Percentiles rank a stretch among this genome's conserved stretches.
These are phyloP conservation scores for Coriaria nepalensis DNA, from an alignment of 306 rosid species.

Conservation along the genomic window DNA sequence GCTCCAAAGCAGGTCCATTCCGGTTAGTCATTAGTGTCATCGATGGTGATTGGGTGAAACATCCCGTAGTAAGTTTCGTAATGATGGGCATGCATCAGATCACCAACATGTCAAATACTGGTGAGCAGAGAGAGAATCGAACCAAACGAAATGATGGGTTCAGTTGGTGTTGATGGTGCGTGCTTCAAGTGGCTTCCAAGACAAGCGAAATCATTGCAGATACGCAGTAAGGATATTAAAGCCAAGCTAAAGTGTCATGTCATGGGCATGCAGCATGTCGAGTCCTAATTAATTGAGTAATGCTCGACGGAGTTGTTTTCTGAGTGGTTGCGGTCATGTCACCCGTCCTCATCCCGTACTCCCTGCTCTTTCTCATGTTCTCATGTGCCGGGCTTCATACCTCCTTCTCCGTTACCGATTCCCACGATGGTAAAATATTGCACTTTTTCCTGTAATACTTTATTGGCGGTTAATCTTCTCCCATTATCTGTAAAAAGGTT, in stretches of 20 bases:
- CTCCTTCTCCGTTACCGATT: constrained; percentile 32
- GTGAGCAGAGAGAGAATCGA: neutral
- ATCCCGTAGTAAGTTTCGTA: too few relatives aligned
- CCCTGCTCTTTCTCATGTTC: constrained; percentile 38
- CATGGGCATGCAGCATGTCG: neutral
- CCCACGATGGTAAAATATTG: constrained; percentile 42
- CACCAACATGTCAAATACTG: too few relatives aligned
- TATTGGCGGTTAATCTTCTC: neutral
- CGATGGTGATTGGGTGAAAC: too few relatives aligned
- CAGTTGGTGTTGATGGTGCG: too few relatives aligned
- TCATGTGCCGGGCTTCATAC: constrained; percentile 30
- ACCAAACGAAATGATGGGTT: neutral
- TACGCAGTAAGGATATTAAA: neutral
- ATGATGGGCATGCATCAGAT: too few relatives aligned
- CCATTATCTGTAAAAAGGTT: neutral
- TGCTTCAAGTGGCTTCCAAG: constrained; percentile 21
- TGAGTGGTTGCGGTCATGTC: too few relatives aligned
- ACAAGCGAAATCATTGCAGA: constrained; percentile 25
- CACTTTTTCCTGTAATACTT: neutral
- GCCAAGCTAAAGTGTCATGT: neutral
- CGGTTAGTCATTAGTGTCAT: too few relatives aligned
- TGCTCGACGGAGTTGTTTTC: neutral
- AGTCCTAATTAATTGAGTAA: neutral
- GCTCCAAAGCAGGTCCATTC: too few relatives aligned
- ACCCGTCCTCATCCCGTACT: neutral